phyloP scores from a whole-genome alignment of 2,329 filamentous ascomycete species.

The Colletotrichum somersetense region DNA sequence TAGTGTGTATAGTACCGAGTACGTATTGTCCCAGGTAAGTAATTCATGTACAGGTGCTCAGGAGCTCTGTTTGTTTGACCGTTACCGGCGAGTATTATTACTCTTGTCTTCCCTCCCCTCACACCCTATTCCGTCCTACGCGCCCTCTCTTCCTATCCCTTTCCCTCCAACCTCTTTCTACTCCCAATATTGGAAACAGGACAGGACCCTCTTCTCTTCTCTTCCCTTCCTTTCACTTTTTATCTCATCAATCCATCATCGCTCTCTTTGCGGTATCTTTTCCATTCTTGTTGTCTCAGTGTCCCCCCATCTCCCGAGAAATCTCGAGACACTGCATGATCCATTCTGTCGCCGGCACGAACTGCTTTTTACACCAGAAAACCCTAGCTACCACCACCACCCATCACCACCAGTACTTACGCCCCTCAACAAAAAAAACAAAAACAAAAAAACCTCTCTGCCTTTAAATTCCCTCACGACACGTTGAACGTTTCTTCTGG shows the following conservation, averaged over 20 bases:
- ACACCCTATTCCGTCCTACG: conserved; percentile 3
- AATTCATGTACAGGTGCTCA: background rate
- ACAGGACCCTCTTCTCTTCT: conserved; percentile 13
- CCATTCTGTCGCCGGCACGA: conserved; percentile 35
- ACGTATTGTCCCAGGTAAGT: background rate
- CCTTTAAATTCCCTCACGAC: conserved; percentile 8
- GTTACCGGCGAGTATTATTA: conserved; percentile 22
- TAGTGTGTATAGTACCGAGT: background rate
- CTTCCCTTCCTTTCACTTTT: conserved; percentile 22
- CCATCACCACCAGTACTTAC: conserved; percentile 4
- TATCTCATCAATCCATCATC: conserved; percentile 3
- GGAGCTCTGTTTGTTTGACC: background rate
- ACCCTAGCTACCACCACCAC: background rate
- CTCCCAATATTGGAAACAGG: conserved; percentile 24
- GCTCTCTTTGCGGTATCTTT: conserved; percentile 36
- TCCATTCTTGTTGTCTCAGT: conserved; percentile 23
- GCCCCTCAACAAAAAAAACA: background rate
- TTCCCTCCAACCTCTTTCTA: conserved; percentile 26
- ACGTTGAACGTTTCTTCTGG: conserved; percentile 41
- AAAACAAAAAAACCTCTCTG: background rate
- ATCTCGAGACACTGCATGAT: conserved; percentile 19
- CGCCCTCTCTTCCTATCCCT: conserved; percentile 18
- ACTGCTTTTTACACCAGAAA: conserved; percentile 14
- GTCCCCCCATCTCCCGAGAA: background rate
- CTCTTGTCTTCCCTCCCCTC: conserved; percentile 27